Base-by-base conservation (phyloP, 176 grass and related monocot genomes). In the Rhynchospora breviuscula region DNA sequence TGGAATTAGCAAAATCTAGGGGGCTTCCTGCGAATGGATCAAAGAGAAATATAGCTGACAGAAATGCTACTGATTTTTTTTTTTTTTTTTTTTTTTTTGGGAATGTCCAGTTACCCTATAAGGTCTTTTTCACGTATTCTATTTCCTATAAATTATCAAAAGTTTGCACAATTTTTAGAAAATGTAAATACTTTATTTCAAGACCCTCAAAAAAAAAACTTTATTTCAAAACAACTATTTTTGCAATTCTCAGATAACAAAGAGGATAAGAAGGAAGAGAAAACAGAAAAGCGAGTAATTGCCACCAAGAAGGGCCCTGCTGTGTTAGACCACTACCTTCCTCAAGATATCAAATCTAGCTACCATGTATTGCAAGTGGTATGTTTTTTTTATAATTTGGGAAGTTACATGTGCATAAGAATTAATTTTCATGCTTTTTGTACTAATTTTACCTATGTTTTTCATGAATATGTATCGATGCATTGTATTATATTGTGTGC, bases 321-420 rank as follows among this genome's bases (percentile, higher is more conserved):
- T 10, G 90, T 98, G 62, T 87, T 98, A 78, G 90, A 98, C 46
- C 82, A 89, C 66, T 76, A 92, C 81, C 79, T 98, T 84, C 89
- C 90, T 25, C 86, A 91, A 59, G 81, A 90, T 83, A 93, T 94
- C 73, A 94, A 98, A 84, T 86, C 67, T 74, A 79, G 61, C 40
- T 98, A 91, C 81, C 95, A 98, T 91, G 92, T 98, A 26, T 88
- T 98, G 83, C 87, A 91, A 86, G 86, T 90, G 90, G 95, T 98
- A 80, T 15, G 85, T 83, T 18, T 49, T 22, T 22, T 72, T 80
- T 63, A 35, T 18, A 40, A 40, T 18, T 84, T 76, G 57, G 58
- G 85, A 76, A 54, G 8, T 54, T 76, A 26, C 47, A 54, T 54
- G 72, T 40, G 4, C 35, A 40, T 5, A 40, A 40, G 1, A 40